These are phyloP conservation scores for Cyclotella baltica DNA, from an alignment of 108 stramenopile genomes.

Conservation along the genomic window DNA sequence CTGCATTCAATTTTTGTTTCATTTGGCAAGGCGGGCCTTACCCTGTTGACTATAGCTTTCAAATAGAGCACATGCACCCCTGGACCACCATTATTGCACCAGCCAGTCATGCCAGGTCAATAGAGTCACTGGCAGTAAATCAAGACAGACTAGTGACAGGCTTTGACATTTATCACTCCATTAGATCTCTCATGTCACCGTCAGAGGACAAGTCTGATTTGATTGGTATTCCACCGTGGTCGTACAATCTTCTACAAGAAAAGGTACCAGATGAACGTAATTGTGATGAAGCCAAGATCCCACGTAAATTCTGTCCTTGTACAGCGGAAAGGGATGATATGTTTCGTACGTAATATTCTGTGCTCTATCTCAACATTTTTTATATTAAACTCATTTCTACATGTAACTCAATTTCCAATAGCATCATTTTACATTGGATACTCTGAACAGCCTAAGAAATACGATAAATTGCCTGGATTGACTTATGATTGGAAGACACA, in stretches of 20 bases:
- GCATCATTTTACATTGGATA: conserved; percentile 21
- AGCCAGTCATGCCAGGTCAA: conserved; percentile 30
- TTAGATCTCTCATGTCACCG: conserved; percentile 44
- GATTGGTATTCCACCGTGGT: conserved; percentile 56
- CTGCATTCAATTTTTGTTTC: too few relatives aligned
- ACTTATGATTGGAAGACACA: conserved; percentile 15
- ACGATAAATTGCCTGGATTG: background rate
- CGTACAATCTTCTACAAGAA: conserved; percentile 44
- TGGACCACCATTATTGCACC: conserved; percentile 65
- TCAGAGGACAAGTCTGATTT: background rate
- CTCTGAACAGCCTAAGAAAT: background rate
- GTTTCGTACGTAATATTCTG: background rate
- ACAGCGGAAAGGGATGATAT: conserved; percentile 20
- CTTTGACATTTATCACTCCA: conserved; percentile 56
- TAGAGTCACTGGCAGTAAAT: conserved; percentile 41
- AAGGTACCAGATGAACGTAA: conserved; percentile 30
- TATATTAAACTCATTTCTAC: background rate
- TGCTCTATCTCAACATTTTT: too few relatives aligned
- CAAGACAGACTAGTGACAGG: conserved; percentile 55
- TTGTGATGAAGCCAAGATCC: conserved; percentile 50
- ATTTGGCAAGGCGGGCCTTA: conserved; percentile 42
- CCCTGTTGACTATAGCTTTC: conserved; percentile 52
- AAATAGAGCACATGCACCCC: conserved; percentile 62
- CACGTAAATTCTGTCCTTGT: conserved; percentile 27
- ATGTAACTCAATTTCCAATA: background rate